Conservation (phyloP, 345 rosid genomes). For the Jatropha curcas region DNA sequence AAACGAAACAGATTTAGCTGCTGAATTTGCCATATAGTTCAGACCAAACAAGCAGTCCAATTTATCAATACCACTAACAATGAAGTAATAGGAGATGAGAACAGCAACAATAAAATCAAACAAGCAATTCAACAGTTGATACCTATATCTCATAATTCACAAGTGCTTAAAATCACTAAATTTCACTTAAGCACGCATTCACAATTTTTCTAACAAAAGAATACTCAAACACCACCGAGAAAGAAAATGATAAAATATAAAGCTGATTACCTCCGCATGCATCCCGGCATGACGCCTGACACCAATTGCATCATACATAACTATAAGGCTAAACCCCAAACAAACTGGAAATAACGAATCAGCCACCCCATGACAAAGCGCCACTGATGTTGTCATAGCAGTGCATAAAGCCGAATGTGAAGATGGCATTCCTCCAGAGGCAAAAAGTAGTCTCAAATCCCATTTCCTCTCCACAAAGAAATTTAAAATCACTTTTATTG, state of each 20-base stretch:
- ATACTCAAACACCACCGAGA: neutral
- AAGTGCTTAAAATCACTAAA: neutral
- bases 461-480: conserved; percentile 87
- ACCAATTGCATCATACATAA: conserved; percentile 95
- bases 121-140: conserved; percentile 11
- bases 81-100: neutral
- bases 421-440: conserved; percentile 97
- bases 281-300: conserved; percentile 96
- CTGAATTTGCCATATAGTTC: neutral
- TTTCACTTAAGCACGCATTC: neutral
- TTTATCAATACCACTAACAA: neutral
- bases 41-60: neutral
- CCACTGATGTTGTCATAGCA: conserved; percentile 91
- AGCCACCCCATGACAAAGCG: conserved; percentile 82
- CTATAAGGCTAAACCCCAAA: conserved; percentile 88
- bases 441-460: conserved; percentile 71
- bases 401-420: conserved; percentile 90
- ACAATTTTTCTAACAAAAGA: neutral
- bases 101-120: neutral
- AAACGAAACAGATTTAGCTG: neutral
- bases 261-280: conserved; percentile 79
- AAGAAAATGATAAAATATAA: conserved; percentile 1
- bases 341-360: conserved; percentile 94
- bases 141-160: neutral
- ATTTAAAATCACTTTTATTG: conserved; percentile 66